Base-by-base conservation (phyloP, 805 yeast species). In the Wickerhamiella occidentalis region DNA sequence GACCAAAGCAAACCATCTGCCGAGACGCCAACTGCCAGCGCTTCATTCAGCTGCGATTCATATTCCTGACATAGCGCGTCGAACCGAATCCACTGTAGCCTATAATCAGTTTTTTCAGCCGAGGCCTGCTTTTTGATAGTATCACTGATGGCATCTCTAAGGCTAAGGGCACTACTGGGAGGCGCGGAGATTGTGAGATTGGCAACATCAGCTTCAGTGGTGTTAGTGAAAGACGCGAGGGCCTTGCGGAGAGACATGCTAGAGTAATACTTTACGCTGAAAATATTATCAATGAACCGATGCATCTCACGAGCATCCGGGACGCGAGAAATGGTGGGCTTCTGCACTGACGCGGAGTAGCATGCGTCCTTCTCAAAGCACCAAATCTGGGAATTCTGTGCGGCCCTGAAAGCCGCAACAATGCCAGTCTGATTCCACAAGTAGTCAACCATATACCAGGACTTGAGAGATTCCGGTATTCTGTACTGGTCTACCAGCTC, bases 21-120 rank as follows among this genome's bases (percentile, higher is more conserved):
- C 23, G 40, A 19, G 17, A 30, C 22, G n/a, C 65, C 64, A 1
- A 82, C 58, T 1, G 78, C 67, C 35, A 85, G 68, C 0, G 81
- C 71, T 57, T 84, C 92, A 51, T 73, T 71, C 17, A 78, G 69
- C 43, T 73, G 71, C 51, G 75, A 80, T 51, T 73, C 74, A 48
- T 83, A 69, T 58, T 87, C 95, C 50, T 74, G 76, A 60, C 94
- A 80, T 22, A 87, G 68, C 2, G 84, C 72, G 51, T 79, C 81
- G 51, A 88, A 74, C 52, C 80, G 77, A 29, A 74, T 68, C 83
- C 94, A 80, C 56, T 79, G 79, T 26, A 71, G 71, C 44, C 66
- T 63, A n/a, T 71, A 53, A 36, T 68, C 67, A 5, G 64, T 51
- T 21, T 67, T 45, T 11, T 45, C 40, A 9, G 8, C 23, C 22